phyloP scores from a whole-genome alignment of 345 rosid species.

The Barbarea vulgaris region DNA sequence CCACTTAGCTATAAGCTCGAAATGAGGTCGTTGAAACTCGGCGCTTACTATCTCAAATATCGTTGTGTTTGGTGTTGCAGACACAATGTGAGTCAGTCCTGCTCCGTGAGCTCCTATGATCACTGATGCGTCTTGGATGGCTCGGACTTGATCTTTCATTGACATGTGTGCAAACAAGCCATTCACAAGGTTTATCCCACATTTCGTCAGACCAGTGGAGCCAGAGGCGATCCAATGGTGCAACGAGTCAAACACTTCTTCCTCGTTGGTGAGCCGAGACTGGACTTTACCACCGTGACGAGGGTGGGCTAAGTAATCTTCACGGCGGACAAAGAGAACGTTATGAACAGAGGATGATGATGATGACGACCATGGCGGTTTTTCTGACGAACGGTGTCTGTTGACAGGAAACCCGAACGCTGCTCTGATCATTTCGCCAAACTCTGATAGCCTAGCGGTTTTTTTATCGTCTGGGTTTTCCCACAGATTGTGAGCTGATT shows the following conservation, averaged over 20 bases:
- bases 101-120: slow-evolving; percentile 98
- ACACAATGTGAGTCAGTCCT: slow-evolving; percentile 87
- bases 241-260: slow-evolving; percentile 71
- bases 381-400: slow-evolving; percentile 52
- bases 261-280: slow-evolving; percentile 83
- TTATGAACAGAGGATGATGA: slow-evolving; percentile 44
- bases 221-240: slow-evolving; percentile 55
- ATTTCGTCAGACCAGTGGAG: slow-evolving; percentile 46
- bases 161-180: slow-evolving; percentile 92
- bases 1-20: slow-evolving; percentile 79
- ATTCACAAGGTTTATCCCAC: slow-evolving; percentile 76
- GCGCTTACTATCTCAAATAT: slow-evolving; percentile 76
- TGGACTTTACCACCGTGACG: slow-evolving; percentile 82
- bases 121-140: slow-evolving; percentile 92
- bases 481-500: slow-evolving; percentile 67
- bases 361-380: slow-evolving; percentile 33
- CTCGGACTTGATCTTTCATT: slow-evolving; percentile 82
- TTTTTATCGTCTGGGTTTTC: slow-evolving; percentile 59
- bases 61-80: slow-evolving; percentile 81
- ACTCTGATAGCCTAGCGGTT: slow-evolving; percentile 81
- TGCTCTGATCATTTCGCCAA: slow-evolving; percentile 92
- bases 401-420: slow-evolving; percentile 71
- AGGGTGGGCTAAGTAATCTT: slow-evolving; percentile 94
- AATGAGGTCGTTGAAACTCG: slow-evolving; percentile 75
- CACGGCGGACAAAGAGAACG: slow-evolving; percentile 87